These are phyloP conservation scores for Solanum chacoense DNA, from an alignment of 305 asterid genomes.

Conservation along the genomic window DNA sequence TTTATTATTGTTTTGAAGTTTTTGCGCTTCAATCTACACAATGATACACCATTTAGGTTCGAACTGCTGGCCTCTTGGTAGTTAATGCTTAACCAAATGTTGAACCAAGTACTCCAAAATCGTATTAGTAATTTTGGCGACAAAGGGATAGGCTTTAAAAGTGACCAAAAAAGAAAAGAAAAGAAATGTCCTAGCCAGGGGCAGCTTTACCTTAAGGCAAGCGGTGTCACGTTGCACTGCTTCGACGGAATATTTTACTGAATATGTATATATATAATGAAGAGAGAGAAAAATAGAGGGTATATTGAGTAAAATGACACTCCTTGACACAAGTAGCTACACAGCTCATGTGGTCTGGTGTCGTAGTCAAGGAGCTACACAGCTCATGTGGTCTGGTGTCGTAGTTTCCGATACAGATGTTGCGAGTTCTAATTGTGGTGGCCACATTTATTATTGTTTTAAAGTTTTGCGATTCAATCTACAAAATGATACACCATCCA, in stretches of 20 bases:
- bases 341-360: neutral
- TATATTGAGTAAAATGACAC: neutral
- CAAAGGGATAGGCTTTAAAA: neutral
- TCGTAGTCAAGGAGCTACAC: neutral
- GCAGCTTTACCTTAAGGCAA: neutral
- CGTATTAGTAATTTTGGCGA: neutral
- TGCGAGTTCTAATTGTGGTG: neutral
- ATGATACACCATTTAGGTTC: neutral
- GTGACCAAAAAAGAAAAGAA: neutral
- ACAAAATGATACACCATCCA: neutral
- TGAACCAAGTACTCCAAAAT: neutral
- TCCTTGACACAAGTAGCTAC: neutral
- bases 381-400: neutral
- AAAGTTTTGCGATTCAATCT: neutral
- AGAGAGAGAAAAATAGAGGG: neutral
- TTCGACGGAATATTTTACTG: neutral
- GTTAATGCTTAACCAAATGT: neutral
- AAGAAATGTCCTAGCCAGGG: neutral
- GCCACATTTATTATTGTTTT: neutral
- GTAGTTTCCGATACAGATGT: neutral
- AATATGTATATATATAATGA: neutral
- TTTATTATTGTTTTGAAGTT: neutral
- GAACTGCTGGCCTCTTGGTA: neutral
- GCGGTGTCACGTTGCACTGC: neutral
- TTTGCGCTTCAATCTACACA: neutral